Evolutionary conservation across 2,329 filamentous ascomycete species (phyloP).

Genomic region (Paraphaeosphaeria minitans): DNA sequence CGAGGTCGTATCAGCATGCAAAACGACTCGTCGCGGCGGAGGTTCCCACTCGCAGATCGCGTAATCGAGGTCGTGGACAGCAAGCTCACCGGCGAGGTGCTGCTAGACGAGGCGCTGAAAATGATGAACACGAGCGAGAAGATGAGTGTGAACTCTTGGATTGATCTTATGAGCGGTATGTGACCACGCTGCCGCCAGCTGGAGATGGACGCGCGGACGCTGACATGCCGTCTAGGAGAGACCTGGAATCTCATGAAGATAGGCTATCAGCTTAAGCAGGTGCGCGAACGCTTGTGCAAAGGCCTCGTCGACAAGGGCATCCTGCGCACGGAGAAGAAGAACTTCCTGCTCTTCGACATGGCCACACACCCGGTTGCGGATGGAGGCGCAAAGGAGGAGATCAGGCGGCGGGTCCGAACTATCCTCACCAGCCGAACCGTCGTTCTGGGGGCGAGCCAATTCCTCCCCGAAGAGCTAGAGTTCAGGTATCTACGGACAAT

Average conservation of each 20-base stretch:
- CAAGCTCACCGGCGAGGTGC: slow-evolving; percentile 92
- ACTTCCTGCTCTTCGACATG: slow-evolving; percentile 99
- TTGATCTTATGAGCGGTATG: slow-evolving; percentile 97
- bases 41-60: slow-evolving; percentile 90
- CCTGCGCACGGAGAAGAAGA: slow-evolving; percentile 96
- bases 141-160: slow-evolving; percentile 99
- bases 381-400: slow-evolving; percentile 95
- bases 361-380: slow-evolving; percentile 97
- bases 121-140: slow-evolving; percentile 99
- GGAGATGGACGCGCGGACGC: slow-evolving; percentile 15
- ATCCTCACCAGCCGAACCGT: slow-evolving; percentile 93
- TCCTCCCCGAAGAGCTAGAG: slow-evolving; percentile 91
- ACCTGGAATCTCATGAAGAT: slow-evolving; percentile 99
- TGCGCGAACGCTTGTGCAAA: slow-evolving; percentile 95
- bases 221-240: slow-evolving; percentile 68
- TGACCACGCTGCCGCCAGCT: slow-evolving; percentile 15
- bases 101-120: slow-evolving; percentile 96
- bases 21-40: slow-evolving; percentile 88
- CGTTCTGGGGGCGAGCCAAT: slow-evolving; percentile 82
- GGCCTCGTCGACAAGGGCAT: slow-evolving; percentile 98
- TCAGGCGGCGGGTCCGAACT: slow-evolving; percentile 88
- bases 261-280: slow-evolving; percentile 98
- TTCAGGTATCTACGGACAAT: slow-evolving; percentile 92
- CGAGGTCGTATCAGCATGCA: slow-evolving; percentile 97
- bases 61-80: slow-evolving; percentile 98